A percentile compares a stretch with the other conserved stretches of the same genome.
These are phyloP conservation scores for Mortierella sp. DNA, from an alignment of 371 early-diverging fungal species.

Conservation along the genomic window DNA sequence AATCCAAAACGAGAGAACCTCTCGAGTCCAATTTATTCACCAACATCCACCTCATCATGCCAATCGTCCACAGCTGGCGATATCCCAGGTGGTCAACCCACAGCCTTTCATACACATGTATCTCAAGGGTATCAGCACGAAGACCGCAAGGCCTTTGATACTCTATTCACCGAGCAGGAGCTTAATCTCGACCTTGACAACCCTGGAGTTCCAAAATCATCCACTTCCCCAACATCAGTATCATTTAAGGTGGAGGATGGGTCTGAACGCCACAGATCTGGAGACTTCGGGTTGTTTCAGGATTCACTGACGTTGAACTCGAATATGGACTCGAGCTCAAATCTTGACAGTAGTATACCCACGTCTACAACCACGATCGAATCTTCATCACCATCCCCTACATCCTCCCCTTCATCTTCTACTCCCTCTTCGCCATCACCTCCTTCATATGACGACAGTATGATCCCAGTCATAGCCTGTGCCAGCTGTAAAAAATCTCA, in stretches of 20 bases:
- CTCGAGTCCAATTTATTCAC: constrained; percentile 1
- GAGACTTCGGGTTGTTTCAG: background rate
- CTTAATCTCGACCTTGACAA: background rate
- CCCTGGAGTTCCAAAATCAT: background rate
- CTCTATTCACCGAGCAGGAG: constrained; percentile 2
- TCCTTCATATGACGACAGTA: constrained; percentile 40
- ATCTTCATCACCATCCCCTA: constrained; percentile 20
- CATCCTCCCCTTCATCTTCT: constrained; percentile 16
- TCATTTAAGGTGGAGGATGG: background rate
- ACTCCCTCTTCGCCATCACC: constrained; percentile 21
- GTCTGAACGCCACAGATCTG: background rate
- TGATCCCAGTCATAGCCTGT: constrained; percentile 42
- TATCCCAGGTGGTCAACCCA: background rate
- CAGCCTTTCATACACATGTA: background rate
- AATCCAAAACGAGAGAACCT: background rate
- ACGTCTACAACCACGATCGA: constrained; percentile 8
- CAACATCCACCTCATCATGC: constrained; percentile 5
- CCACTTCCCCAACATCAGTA: background rate
- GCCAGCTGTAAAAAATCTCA: constrained; percentile 51
- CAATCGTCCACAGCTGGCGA: background rate
- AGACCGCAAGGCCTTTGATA: constrained; percentile 3
- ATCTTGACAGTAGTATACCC: background rate
- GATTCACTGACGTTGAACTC: background rate
- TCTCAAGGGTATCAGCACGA: background rate
- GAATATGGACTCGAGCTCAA: background rate